phyloP scores from a whole-genome alignment of 2,329 filamentous ascomycete genomes.

The Fonsecaea monophora region DNA sequence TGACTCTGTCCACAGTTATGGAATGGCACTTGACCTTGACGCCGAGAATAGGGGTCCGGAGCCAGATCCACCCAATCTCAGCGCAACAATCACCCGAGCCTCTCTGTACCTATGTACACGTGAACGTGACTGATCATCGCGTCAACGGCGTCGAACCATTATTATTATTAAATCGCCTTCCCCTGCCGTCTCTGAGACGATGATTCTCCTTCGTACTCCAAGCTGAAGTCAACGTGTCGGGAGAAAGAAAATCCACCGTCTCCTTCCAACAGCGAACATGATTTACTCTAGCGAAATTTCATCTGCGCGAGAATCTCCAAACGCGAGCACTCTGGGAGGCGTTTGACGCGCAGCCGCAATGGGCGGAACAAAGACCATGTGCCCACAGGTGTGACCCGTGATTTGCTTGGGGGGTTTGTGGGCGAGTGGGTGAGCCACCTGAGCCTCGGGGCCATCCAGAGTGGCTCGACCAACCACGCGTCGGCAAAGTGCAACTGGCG shows the following conservation, averaged over 20 bases:
- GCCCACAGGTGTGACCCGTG: slow-evolving; percentile 16
- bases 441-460: not conserved
- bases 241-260: not conserved
- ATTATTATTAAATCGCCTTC: not conserved
- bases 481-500: not conserved
- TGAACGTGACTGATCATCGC: not conserved
- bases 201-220: too few relatives aligned
- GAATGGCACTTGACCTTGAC: not conserved
- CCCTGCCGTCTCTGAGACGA: not conserved
- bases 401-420: slow-evolving; percentile 9
- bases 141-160: not conserved
- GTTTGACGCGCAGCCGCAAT: slow-evolving; percentile 20
- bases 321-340: slow-evolving; percentile 10
- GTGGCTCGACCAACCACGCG: slow-evolving; percentile 14
- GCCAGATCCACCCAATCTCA: slow-evolving; percentile 7
- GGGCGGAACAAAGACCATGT: slow-evolving; percentile 1
- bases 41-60: slow-evolving; percentile 1
- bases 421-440: not conserved
- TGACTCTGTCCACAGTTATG: not conserved
- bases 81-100: not conserved
- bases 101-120: not conserved
- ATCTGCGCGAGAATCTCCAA: slow-evolving; percentile 16
- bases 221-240: not conserved
- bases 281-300: slow-evolving; percentile 21
- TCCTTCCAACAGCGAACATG: slow-evolving; percentile 4